Base-by-base conservation (phyloP, 441 rosid species). In the Capsella rubella region DNA sequence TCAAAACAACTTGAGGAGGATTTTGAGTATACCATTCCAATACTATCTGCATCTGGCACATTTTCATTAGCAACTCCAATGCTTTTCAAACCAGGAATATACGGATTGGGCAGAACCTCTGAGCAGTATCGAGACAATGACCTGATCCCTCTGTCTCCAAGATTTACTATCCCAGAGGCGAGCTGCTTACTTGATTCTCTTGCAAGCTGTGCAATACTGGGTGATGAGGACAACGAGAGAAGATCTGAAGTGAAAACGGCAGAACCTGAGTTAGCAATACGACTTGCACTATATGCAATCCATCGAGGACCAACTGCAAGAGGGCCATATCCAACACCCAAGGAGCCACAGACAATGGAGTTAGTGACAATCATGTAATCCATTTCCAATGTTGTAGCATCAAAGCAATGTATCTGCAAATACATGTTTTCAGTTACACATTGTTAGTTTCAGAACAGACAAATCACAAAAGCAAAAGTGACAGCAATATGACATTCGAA, bases 241-340 rank as follows among this genome's bases (percentile, higher is more conserved):
- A 85, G 83, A 64, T 95, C 91, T 28, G 97, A 89, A 69, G 82
- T 88, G 43, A 86, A 84, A 69, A 81, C 82, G 54, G 87, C 86
- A 13, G 87, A 69, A 73, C 83, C 81, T 21, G 90, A 79, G 58
- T 73, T 78, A 52, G 68, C 77, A 71, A 87, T 87, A 32, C 90
- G 89, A 80, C 77, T 86, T 68, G 93, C 97, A 61, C 96, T 90
- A 61, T 92, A 95, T 58, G 99, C 97, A 79, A 95, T 80, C 99
- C 99, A 95, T 70, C 99, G 84, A 34, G 92, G 87, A 67, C 97
- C 98, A 76, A 95, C 96, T 0, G 97, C 99, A 70, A 95, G 89
- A 70, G 99, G 97, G 27, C 99, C 97, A 69, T 82, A 87, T 64
- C 97, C 99, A 71, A 85, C 77, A 71, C 90, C 88, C 71, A 88